Percentiles rank a stretch among this genome's conserved stretches.
These are phyloP conservation scores for Wallacemonas sp. DNA, from an alignment of 208 protist species.

Conservation along the genomic window DNA sequence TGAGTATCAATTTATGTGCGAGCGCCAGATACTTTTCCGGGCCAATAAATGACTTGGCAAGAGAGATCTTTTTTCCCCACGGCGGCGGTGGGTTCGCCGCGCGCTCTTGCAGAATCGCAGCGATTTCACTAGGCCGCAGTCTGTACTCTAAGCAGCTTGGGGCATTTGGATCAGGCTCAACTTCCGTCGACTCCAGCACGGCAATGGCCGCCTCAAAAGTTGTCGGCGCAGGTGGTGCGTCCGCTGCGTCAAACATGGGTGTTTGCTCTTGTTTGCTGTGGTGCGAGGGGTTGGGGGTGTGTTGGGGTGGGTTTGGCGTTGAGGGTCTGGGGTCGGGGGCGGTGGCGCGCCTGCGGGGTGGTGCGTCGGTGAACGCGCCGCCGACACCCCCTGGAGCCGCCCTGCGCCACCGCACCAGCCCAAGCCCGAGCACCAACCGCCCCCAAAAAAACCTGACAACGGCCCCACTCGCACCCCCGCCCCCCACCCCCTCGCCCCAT, in stretches of 20 bases:
- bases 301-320: constrained; percentile 6
- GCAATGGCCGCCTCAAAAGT: constrained; percentile 36
- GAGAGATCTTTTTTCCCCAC: constrained; percentile 60
- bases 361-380: not conserved
- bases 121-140: constrained; percentile 54
- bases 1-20: constrained; percentile 48
- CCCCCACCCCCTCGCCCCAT: not conserved
- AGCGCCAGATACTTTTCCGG: constrained; percentile 44
- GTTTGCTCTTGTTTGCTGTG: not conserved
- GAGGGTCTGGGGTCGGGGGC: not conserved
- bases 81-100: constrained; percentile 50
- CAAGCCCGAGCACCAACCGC: not conserved
- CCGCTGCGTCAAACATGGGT: constrained; percentile 17
- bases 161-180: constrained; percentile 35
- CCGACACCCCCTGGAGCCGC: not conserved
- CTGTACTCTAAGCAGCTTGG: constrained; percentile 34
- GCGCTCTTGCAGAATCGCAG: constrained; percentile 29
- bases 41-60: constrained; percentile 38
- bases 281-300: not conserved
- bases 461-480: not conserved
- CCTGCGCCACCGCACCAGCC: not conserved
- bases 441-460: not conserved
- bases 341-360: not conserved
- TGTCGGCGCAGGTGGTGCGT: not conserved
- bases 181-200: constrained; percentile 23